These are phyloP conservation scores for Quercus engelmannii DNA, from an alignment of 306 rosid genomes.

Conservation along the genomic window DNA sequence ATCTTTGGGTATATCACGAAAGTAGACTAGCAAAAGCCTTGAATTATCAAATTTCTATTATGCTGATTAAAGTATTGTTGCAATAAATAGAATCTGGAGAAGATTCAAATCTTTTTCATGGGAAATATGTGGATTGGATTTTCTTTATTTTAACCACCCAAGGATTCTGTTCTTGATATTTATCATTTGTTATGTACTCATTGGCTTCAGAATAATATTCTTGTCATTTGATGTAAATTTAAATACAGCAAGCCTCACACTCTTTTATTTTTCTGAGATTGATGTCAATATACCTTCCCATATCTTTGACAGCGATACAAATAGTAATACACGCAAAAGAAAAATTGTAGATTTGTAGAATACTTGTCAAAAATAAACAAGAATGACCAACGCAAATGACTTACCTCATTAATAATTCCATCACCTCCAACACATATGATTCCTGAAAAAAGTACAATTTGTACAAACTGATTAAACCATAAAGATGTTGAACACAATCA, in stretches of 20 bases:
- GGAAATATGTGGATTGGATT: too few species aligned
- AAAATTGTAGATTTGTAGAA: not conserved
- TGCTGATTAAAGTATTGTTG: not conserved
- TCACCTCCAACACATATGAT: slow-evolving; percentile 98
- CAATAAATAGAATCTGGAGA: too few species aligned
- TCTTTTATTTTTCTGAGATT: too few species aligned
- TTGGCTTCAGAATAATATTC: too few species aligned
- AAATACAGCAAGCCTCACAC: too few species aligned
- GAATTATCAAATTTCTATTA: not conserved
- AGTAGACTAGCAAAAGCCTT: not conserved
- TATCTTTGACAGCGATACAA: not conserved
- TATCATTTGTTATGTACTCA: too few species aligned
- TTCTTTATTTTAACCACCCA: too few species aligned
- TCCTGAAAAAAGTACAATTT: slow-evolving; percentile 51
- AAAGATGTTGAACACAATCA: slow-evolving; percentile 23
- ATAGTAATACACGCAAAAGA: not conserved
- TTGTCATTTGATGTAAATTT: too few species aligned
- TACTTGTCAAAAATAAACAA: slow-evolving; percentile 15
- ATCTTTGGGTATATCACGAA: not conserved
- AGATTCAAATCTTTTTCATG: too few species aligned
- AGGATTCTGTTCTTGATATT: too few species aligned
- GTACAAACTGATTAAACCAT: slow-evolving; percentile 1
- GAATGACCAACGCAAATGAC: slow-evolving; percentile 17
- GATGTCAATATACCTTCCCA: too few species aligned
- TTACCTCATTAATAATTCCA: slow-evolving; percentile 98